Conservation (phyloP, 23 red algal genomes). For the Gracilaria domingensis region DNA sequence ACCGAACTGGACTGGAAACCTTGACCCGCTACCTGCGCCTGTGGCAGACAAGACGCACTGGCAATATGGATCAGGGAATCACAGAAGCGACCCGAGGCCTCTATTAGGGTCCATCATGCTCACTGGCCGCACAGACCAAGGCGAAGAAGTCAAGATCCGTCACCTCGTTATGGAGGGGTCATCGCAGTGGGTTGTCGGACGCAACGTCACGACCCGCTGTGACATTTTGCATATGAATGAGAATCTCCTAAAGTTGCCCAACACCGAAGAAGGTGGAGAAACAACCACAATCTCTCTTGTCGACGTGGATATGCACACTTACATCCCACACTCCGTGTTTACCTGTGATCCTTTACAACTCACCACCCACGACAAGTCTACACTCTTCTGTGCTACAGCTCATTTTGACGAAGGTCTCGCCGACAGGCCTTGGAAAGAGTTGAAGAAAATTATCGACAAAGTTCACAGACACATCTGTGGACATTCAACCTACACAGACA, state of each 20-base stretch:
- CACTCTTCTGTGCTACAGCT: constrained; percentile 3
- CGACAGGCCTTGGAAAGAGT: neutral
- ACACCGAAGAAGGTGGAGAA: neutral
- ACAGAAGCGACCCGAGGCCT: constrained; percentile 3
- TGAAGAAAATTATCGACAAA: constrained; percentile 18
- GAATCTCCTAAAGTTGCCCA: neutral
- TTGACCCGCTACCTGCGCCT: constrained; percentile 19
- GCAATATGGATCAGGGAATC: constrained; percentile 60
- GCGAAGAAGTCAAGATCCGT: neutral
- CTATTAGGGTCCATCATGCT: constrained; percentile 24
- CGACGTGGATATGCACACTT: constrained; percentile 12
- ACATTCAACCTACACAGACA: constrained; percentile 5
- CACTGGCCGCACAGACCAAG: neutral
- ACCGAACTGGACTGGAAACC: constrained; percentile 29
- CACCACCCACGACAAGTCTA: neutral
- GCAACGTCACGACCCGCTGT: neutral
- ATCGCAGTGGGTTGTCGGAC: neutral
- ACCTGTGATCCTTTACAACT: neutral
- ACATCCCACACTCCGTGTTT: neutral
- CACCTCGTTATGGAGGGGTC: constrained; percentile 5
- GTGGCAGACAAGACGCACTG: constrained; percentile 33
- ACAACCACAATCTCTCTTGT: neutral
- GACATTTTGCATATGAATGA: neutral
- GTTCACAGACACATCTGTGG: constrained; percentile 28
- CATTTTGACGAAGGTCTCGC: neutral